phyloP scores from a whole-genome alignment of 1,139 yeast species.

The Blastobotrys illinoisensis region DNA sequence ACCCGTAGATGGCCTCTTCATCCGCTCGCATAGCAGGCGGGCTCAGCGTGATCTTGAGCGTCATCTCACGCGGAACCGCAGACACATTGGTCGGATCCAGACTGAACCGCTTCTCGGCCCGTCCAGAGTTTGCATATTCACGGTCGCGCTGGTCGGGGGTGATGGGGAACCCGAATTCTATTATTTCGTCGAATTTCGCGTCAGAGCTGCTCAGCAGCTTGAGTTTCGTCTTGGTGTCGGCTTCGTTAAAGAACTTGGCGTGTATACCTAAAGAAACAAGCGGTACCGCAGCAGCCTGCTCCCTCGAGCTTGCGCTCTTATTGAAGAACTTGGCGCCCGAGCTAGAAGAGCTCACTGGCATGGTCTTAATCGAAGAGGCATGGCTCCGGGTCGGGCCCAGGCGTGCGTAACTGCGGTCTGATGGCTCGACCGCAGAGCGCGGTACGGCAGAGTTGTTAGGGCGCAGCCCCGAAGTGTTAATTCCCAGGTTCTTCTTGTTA shows the following conservation, averaged over 20 bases:
- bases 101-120: constrained; percentile 1
- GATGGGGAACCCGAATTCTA: constrained; percentile 29
- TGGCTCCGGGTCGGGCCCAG: constrained; percentile 3
- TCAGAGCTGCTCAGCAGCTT: constrained; percentile 20
- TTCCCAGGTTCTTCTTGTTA: constrained; percentile 18
- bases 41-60: constrained; percentile 29
- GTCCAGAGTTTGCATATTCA: not conserved
- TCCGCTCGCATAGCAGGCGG: constrained; percentile 31
- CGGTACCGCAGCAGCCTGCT: not conserved
- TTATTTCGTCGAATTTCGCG: constrained; percentile 25
- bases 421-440: not conserved
- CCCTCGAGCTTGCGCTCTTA: not conserved
- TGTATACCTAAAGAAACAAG: constrained; percentile 6
- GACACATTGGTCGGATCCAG: not conserved
- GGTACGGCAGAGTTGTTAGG: not conserved
- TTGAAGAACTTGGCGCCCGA: constrained; percentile 1
- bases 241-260: constrained; percentile 24
- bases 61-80: constrained; percentile 25
- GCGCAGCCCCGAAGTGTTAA: constrained; percentile 11
- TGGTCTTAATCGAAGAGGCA: constrained; percentile 1
- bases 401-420: not conserved
- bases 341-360: not conserved
- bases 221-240: constrained; percentile 22
- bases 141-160: constrained; percentile 12
- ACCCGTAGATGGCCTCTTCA: constrained; percentile 29